phyloP scores from a whole-genome alignment of 2,329 filamentous ascomycete genomes.

The Fusarium burgessii region DNA sequence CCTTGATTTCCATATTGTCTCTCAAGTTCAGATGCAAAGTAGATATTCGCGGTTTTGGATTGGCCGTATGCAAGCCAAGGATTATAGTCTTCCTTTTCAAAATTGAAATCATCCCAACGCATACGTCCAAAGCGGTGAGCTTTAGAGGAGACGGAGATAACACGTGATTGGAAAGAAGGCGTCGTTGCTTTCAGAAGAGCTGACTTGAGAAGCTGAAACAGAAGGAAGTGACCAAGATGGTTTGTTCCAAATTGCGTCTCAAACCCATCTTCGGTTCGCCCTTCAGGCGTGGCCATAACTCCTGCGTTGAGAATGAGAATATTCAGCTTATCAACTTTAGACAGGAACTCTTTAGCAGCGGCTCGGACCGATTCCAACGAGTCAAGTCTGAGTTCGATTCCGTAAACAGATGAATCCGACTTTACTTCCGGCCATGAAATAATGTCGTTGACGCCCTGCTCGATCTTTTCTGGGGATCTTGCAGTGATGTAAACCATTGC shows the following conservation, averaged over 20 bases:
- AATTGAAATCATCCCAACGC: constrained; percentile 31
- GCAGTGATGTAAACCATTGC: constrained; percentile 11
- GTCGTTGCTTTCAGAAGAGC: constrained; percentile 55
- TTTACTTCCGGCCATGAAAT: background rate
- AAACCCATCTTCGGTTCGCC: constrained; percentile 24
- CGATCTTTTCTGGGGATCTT: background rate
- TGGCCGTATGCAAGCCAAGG: constrained; percentile 36
- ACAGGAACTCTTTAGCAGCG: background rate
- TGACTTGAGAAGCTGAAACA: constrained; percentile 55
- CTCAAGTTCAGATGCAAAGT: constrained; percentile 38
- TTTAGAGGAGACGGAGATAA: constrained; percentile 59
- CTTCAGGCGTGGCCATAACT: constrained; percentile 26
- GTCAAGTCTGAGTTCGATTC: constrained; percentile 3
- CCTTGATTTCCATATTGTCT: constrained; percentile 16
- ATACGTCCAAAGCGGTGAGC: constrained; percentile 50
- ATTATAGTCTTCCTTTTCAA: constrained; percentile 21
- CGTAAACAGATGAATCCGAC: background rate
- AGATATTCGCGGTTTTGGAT: constrained; percentile 36
- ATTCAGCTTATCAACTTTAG: background rate
- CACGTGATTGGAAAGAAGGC: constrained; percentile 57
- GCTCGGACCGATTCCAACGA: constrained; percentile 7
- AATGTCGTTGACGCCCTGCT: constrained; percentile 12
- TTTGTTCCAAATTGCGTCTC: constrained; percentile 46
- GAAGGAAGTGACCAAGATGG: constrained; percentile 45
- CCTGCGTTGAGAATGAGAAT: constrained; percentile 22